Evolutionary conservation across 2,329 filamentous ascomycete genomes (phyloP).

Genomic region (Hymenoscyphus scutula): DNA sequence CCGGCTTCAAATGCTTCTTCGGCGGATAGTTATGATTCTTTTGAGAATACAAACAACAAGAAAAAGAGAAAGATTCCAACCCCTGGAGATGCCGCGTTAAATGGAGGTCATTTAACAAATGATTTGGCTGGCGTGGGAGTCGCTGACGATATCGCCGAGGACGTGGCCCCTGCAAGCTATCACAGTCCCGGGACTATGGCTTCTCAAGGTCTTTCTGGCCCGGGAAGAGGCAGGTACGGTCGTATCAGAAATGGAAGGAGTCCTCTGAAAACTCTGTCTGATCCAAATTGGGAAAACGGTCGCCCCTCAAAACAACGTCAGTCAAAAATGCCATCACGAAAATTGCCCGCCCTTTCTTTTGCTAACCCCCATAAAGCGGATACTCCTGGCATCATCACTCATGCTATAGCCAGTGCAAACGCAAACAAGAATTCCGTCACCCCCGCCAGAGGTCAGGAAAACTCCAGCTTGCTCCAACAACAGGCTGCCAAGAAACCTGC

Average conservation of each 20-base stretch:
- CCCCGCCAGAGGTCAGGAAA: slow-evolving; percentile 66
- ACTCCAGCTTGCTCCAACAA: slow-evolving; percentile 73
- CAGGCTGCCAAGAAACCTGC: slow-evolving; percentile 59
- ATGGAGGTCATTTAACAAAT: slow-evolving; percentile 49
- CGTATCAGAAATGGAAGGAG: slow-evolving; percentile 61
- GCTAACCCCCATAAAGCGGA: slow-evolving; percentile 45
- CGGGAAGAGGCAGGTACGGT: slow-evolving; percentile 82
- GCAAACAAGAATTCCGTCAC: slow-evolving; percentile 67
- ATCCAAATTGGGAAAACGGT: slow-evolving; percentile 41
- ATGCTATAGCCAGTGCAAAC: slow-evolving; percentile 87
- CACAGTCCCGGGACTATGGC: slow-evolving; percentile 56
- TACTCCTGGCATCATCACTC: slow-evolving; percentile 78
- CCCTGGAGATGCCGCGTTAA: slow-evolving; percentile 63
- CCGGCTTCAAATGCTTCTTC: slow-evolving; percentile 69
- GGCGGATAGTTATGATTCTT: slow-evolving; percentile 89
- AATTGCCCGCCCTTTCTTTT: background rate
- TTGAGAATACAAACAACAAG: slow-evolving; percentile 98
- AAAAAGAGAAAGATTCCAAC: slow-evolving; percentile 98
- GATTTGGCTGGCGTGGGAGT: slow-evolving; percentile 65
- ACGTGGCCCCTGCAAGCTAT: slow-evolving; percentile 47
- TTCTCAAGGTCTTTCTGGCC: slow-evolving; percentile 71
- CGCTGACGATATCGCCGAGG: slow-evolving; percentile 47
- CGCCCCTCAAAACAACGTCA: slow-evolving; percentile 35
- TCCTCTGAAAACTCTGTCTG: slow-evolving; percentile 58
- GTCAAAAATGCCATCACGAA: slow-evolving; percentile 2